Base-by-base conservation (phyloP, 306 rosid species). In the Biancaea sappan region DNA sequence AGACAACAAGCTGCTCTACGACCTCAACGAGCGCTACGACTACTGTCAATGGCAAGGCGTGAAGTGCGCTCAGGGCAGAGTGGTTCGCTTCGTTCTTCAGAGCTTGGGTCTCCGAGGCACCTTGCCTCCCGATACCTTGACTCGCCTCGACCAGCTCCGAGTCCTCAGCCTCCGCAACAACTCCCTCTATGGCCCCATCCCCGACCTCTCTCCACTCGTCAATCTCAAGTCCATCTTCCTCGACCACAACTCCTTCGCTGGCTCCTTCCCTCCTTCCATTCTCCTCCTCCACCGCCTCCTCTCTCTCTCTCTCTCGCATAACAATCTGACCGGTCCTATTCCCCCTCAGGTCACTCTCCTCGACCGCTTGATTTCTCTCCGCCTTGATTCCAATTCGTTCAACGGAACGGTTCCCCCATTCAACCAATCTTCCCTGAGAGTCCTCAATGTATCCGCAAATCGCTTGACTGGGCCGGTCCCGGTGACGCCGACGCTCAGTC, bases 41-140 rank as follows among this genome's bases (percentile, higher is more conserved):
- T 94, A 88, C 80, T 94, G 98, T 69, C 79, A 85, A 50, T 94
- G 98, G 97, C 89, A 79, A 44, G 98, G 98, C 35, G 96, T 94
- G 14, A 94, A 91, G 41, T 94, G 98, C 70, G 75, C 81, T 4
- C 98, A 91, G 10, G 88, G 88, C 41, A 91, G 94, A 1, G 96
- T 94, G 0, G 85, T 94, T 31, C 86, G 91, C 11, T 53, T 86
- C 47, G 82, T 71, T 21, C 82, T 89, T 25, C 92, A 74, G 1
- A 41, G 69, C 56, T 77, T 77, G 14, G 69, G 75, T 59, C 96
- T 94, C 32, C 78, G 83, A 11, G 98, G 97, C 72, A 1, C 51
- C n/a, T 76, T 91, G 78, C 67, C 91, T 0, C 71, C 96, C 1
- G 1, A 82, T 74, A 86, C 96, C 8, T 67, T 94, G 48, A 46